These are phyloP conservation scores for Exophiala sideris DNA, from an alignment of 2,329 filamentous ascomycete species.

Conservation along the genomic window DNA sequence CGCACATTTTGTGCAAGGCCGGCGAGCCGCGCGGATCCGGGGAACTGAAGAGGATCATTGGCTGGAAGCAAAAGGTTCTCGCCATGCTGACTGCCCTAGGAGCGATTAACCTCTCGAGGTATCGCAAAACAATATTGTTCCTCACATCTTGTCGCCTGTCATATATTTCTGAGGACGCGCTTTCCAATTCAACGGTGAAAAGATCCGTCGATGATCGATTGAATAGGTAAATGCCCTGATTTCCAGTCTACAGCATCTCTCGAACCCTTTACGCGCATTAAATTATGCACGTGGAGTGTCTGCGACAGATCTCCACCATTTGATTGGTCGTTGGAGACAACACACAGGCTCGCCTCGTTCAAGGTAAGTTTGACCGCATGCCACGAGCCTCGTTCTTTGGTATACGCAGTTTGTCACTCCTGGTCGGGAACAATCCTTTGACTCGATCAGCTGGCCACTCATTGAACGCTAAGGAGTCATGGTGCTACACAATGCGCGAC, in stretches of 20 bases:
- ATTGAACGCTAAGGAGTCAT: no score
- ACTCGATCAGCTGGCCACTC: no score
- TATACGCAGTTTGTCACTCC: neutral
- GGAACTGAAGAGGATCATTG: constrained; percentile 2
- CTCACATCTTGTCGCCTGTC: no score
- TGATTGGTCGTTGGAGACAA: constrained; percentile 7
- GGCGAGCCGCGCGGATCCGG: constrained; percentile 6
- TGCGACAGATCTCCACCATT: neutral
- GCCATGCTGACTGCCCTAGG: constrained; percentile 6
- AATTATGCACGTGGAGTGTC: constrained; percentile 8
- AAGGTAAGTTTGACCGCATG: constrained; percentile 1
- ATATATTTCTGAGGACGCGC: no score
- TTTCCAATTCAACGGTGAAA: no score
- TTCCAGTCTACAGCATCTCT: no score
- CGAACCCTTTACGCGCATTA: neutral
- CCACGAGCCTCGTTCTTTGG: constrained; percentile 12
- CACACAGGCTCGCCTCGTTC: neutral
- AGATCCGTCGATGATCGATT: no score
- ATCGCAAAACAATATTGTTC: neutral
- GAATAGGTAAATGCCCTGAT: no score
- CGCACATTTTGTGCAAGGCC: constrained; percentile 2
- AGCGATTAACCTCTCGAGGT: no score
- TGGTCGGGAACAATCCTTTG: neutral
- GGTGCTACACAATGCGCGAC: no score
- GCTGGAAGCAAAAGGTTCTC: neutral